Evolutionary conservation across 73 alveolate genomes (phyloP).

Genomic region (Paramecium bursaria): DNA sequence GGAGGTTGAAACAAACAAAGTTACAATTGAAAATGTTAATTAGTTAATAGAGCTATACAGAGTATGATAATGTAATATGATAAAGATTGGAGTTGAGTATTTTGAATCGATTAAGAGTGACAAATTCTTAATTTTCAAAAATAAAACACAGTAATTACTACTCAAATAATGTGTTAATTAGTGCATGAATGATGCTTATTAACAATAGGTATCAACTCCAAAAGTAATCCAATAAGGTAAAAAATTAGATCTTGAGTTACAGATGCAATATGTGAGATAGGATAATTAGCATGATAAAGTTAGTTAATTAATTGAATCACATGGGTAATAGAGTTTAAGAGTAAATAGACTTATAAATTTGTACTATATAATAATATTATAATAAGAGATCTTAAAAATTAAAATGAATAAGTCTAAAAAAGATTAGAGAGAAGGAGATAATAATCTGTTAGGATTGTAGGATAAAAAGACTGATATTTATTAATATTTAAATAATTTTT

Average conservation of each 20-base stretch:
- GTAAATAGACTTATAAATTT: neutral
- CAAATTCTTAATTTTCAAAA: constrained; percentile 66
- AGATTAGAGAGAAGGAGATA: constrained; percentile 24
- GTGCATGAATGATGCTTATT: constrained; percentile 58
- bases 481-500: neutral
- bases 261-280: constrained; percentile 16
- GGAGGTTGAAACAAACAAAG: constrained; percentile 66
- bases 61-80: neutral
- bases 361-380: neutral
- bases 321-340: constrained; percentile 7
- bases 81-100: constrained; percentile 66
- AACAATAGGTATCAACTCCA: constrained; percentile 6
- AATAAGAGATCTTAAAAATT: constrained; percentile 17
- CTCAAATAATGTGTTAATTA: constrained; percentile 51
- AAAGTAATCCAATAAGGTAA: neutral
- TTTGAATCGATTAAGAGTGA: constrained; percentile 69
- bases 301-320: constrained; percentile 25
- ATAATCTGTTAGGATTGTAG: constrained; percentile 25
- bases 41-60: constrained; percentile 61
- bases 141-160: constrained; percentile 58
- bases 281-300: neutral
- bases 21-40: constrained; percentile 55
- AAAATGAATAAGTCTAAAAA: constrained; percentile 14
- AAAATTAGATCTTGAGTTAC: constrained; percentile 6
- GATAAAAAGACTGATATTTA: constrained; percentile 2